Evolutionary conservation across 192 early-diverging fungal species (phyloP).

Genomic region (Chytriomyces confervae): DNA sequence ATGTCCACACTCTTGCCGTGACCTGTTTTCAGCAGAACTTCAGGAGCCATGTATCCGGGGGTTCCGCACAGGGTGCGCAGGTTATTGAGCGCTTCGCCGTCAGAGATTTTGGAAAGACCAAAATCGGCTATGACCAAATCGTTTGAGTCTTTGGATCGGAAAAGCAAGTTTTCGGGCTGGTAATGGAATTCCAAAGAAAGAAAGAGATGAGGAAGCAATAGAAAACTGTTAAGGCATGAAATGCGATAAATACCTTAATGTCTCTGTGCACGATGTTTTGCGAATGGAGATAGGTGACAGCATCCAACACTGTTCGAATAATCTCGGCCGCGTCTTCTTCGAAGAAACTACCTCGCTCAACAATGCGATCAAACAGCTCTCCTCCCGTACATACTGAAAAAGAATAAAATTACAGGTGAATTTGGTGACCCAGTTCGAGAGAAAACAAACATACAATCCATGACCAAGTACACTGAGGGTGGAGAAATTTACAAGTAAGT

Average conservation of each 20-base stretch:
- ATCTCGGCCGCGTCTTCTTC: slow-evolving; percentile 79
- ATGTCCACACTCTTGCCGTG: slow-evolving; percentile 93
- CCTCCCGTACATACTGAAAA: slow-evolving; percentile 63
- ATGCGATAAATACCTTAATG: slow-evolving; percentile 37
- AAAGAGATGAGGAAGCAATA: background rate
- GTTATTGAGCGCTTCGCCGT: slow-evolving; percentile 38
- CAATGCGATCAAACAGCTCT: slow-evolving; percentile 84
- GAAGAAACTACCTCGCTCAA: slow-evolving; percentile 61
- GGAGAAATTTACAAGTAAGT: too few species aligned
- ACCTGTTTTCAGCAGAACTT: slow-evolving; percentile 81
- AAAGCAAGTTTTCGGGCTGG: slow-evolving; percentile 84
- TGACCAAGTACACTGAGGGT: slow-evolving; percentile 48
- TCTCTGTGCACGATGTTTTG: slow-evolving; percentile 84
- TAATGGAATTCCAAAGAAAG: slow-evolving; percentile 48
- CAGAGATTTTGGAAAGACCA: slow-evolving; percentile 66
- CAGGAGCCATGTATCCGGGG: slow-evolving; percentile 61
- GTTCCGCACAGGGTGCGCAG: slow-evolving; percentile 39
- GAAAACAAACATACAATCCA: slow-evolving; percentile 38
- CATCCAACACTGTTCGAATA: slow-evolving; percentile 73
- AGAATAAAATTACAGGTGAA: too few species aligned
- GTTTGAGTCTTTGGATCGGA: slow-evolving; percentile 33
- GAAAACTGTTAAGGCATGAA: background rate
- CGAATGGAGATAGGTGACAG: slow-evolving; percentile 83
- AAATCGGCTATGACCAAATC: slow-evolving; percentile 70
- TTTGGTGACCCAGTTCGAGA: too few species aligned